Percentiles rank a stretch among this genome's conserved stretches.
Evolutionary conservation across 768 basidiomycete genomes (phyloP).

Genomic region (Lactarius hengduanensis): DNA sequence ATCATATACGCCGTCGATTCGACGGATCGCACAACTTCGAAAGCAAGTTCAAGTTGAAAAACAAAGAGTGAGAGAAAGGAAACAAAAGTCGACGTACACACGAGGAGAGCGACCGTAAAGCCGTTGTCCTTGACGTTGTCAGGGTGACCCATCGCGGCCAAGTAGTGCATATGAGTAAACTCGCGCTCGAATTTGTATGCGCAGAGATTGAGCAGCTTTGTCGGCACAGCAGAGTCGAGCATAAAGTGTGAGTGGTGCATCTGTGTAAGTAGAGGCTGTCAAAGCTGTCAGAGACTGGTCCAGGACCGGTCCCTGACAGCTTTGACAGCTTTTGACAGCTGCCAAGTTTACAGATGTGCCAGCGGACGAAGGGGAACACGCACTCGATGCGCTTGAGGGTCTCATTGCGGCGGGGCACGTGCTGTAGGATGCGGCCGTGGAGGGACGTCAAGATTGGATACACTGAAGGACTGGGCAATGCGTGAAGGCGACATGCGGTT

Average conservation of each 20-base stretch:
- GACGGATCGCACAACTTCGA: slow-evolving; percentile 75
- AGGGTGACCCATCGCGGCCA: slow-evolving; percentile 93
- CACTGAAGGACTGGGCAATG: slow-evolving; percentile 8
- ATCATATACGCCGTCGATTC: slow-evolving; percentile 83
- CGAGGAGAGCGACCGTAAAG: slow-evolving; percentile 86
- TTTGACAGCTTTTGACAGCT: no score
- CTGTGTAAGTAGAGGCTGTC: no score
- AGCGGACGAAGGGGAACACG: slow-evolving; percentile 33
- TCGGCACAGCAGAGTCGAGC: slow-evolving; percentile 70
- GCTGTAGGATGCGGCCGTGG: slow-evolving; percentile 84
- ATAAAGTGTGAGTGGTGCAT: slow-evolving; percentile 56
- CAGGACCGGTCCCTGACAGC: no score
- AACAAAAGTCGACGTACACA: slow-evolving; percentile 55
- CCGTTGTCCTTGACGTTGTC: slow-evolving; percentile 76
- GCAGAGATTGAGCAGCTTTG: slow-evolving; percentile 70
- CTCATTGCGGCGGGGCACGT: slow-evolving; percentile 76
- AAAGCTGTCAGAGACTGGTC: no score
- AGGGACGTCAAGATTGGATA: slow-evolving; percentile 18
- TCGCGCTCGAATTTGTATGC: slow-evolving; percentile 68
- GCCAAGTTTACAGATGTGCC: no score
- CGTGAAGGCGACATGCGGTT: not conserved
- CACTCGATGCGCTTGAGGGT: slow-evolving; percentile 90
- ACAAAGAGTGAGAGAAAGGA: slow-evolving; percentile 21
- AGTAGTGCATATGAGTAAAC: slow-evolving; percentile 95
- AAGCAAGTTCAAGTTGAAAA: not conserved